Percentiles rank a stretch among this genome's conserved stretches.
phyloP scores from a whole-genome alignment of 2,329 filamentous ascomycete genomes.

The Trichoderma breve region DNA sequence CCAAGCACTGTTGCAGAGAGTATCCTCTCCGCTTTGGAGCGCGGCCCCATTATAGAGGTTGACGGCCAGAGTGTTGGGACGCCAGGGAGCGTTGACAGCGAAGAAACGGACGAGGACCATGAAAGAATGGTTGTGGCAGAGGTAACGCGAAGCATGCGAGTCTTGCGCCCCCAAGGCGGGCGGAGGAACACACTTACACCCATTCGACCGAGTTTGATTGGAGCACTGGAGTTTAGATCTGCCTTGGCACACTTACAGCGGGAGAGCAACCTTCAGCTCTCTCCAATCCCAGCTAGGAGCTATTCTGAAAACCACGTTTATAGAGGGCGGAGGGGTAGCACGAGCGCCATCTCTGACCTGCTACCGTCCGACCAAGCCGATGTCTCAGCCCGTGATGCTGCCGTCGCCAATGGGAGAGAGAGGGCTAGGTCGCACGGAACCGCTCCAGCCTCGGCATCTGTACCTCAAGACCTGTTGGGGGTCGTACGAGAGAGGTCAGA shows the following conservation, averaged over 20 bases:
- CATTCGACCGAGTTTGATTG: constrained; percentile 89
- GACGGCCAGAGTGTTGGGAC: constrained; percentile 36
- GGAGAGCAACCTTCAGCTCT: constrained; percentile 71
- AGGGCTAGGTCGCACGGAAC: constrained; percentile 24
- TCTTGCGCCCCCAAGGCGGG: constrained; percentile 63
- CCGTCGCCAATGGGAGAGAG: constrained; percentile 19
- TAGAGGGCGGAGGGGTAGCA: constrained; percentile 30
- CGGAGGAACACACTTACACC: constrained; percentile 73
- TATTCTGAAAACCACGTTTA: constrained; percentile 37
- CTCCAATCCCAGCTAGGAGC: constrained; percentile 65
- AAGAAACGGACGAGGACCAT: constrained; percentile 52
- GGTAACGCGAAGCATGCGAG: constrained; percentile 88
- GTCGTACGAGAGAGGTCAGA: not conserved
- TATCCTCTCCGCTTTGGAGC: constrained; percentile 47
- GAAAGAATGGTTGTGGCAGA: constrained; percentile 72
- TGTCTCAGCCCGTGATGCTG: not conserved
- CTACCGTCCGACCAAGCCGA: constrained; percentile 19
- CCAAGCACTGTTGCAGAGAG: constrained; percentile 22
- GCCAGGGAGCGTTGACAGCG: constrained; percentile 41
- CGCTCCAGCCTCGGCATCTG: constrained; percentile 5
- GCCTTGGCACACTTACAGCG: constrained; percentile 83
- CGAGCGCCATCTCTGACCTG: constrained; percentile 27
- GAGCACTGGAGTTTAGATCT: constrained; percentile 89
- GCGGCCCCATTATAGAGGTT: constrained; percentile 48
- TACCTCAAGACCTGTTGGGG: not conserved